Percentiles rank a stretch among this genome's conserved stretches.
These are phyloP conservation scores for Glycine latifolia DNA, from an alignment of 306 rosid species.

Conservation along the genomic window DNA sequence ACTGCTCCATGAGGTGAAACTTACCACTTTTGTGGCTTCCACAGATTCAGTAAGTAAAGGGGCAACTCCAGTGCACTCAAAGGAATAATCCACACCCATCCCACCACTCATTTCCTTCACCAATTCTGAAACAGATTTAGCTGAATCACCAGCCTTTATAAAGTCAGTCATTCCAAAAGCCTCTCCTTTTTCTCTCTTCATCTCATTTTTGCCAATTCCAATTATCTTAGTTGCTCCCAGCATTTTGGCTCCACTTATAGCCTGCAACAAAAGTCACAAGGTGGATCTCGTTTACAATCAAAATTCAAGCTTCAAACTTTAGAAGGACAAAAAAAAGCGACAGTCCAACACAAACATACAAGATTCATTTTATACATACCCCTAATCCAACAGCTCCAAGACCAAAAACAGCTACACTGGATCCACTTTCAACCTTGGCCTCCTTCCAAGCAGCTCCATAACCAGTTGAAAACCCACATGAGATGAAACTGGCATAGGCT, in stretches of 20 bases:
- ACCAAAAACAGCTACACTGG: slow-evolving; percentile 48
- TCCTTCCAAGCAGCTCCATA: slow-evolving; percentile 51
- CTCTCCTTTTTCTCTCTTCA: slow-evolving; percentile 53
- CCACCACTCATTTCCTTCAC: slow-evolving; percentile 57
- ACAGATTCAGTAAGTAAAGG: slow-evolving; percentile 51
- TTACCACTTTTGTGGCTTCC: slow-evolving; percentile 61
- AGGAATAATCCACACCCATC: slow-evolving; percentile 67
- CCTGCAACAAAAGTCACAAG: slow-evolving; percentile 40
- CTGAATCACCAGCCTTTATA: slow-evolving; percentile 46
- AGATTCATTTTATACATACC: slow-evolving; percentile 21
- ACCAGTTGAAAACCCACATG: slow-evolving; percentile 55
- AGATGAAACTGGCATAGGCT: slow-evolving; percentile 51
- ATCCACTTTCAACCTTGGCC: slow-evolving; percentile 45
- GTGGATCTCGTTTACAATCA: background rate
- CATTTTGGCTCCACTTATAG: slow-evolving; percentile 55
- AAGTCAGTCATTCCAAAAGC: slow-evolving; percentile 54
- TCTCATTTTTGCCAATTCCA: slow-evolving; percentile 63
- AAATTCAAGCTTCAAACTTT: background rate
- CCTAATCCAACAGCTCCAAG: slow-evolving; percentile 55
- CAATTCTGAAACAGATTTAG: slow-evolving; percentile 53
- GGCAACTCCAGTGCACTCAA: slow-evolving; percentile 63
- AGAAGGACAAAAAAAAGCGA: background rate
- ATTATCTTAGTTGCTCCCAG: slow-evolving; percentile 59
- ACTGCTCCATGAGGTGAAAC: slow-evolving; percentile 5
- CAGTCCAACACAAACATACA: background rate